Percentiles rank a stretch among this genome's conserved stretches.
Evolutionary conservation across 306 rosid species (phyloP).

Genomic region (Sicyos baderoa): DNA sequence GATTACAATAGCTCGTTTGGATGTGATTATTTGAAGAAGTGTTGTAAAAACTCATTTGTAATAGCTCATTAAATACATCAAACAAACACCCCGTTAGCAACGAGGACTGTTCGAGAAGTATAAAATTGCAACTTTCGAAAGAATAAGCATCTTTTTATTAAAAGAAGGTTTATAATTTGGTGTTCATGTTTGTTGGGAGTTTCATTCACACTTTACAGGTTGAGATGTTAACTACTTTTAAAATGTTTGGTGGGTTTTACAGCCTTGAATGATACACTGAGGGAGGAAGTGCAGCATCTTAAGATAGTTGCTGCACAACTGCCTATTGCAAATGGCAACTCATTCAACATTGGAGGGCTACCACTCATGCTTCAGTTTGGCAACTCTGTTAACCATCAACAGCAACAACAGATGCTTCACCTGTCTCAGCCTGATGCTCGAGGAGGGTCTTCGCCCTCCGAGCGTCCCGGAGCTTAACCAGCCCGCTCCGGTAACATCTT

Average conservation of each 20-base stretch:
- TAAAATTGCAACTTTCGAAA: too few relatives aligned
- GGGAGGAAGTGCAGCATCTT: constrained; percentile 78
- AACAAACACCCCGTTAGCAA: too few relatives aligned
- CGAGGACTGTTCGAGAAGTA: too few relatives aligned
- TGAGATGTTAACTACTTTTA: constrained; percentile 1
- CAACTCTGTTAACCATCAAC: constrained; percentile 30
- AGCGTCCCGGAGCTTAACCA: constrained; percentile 51
- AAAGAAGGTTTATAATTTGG: too few relatives aligned
- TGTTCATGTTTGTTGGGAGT: too few relatives aligned
- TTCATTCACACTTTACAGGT: not conserved
- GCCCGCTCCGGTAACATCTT: constrained; percentile 22
- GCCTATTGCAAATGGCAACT: constrained; percentile 40
- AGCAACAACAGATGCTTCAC: constrained; percentile 32
- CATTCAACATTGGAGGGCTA: constrained; percentile 39
- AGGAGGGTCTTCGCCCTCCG: constrained; percentile 38
- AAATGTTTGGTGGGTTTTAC: constrained; percentile 17
- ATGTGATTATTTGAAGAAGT: too few relatives aligned
- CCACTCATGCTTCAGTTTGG: constrained; percentile 35
- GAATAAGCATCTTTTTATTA: too few relatives aligned
- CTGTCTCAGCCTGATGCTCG: constrained; percentile 37
- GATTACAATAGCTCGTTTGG: too few relatives aligned
- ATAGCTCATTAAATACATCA: too few relatives aligned
- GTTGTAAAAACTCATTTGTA: too few relatives aligned
- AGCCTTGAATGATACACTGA: constrained; percentile 76
- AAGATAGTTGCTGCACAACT: constrained; percentile 47